These are phyloP conservation scores for Castanospermum australe DNA, from an alignment of 306 rosid species.

Conservation along the genomic window DNA sequence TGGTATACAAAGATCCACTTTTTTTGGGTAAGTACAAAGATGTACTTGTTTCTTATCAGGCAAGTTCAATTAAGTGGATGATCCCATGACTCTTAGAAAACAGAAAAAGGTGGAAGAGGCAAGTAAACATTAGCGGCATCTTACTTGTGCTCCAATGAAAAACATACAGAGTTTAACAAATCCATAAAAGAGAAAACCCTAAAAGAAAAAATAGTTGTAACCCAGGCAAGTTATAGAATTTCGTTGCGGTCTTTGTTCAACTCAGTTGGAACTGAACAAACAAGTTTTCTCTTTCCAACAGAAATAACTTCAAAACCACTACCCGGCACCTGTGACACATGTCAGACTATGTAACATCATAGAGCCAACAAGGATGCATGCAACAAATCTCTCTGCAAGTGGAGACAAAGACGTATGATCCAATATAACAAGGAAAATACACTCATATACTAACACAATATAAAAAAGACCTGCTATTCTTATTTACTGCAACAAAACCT, in stretches of 20 bases:
- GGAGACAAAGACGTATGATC: not conserved
- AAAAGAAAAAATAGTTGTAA: constrained; percentile 26
- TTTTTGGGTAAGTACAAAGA: too few relatives aligned
- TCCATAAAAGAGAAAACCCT: too few relatives aligned
- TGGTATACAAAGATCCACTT: not conserved
- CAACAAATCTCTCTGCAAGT: not conserved
- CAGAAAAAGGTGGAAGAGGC: not conserved
- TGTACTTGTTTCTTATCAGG: not conserved
- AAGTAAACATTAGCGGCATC: not conserved
- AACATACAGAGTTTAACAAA: not conserved
- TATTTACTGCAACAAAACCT: too few relatives aligned
- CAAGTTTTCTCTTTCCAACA: constrained; percentile 90
- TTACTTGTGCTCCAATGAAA: not conserved
- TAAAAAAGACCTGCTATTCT: too few relatives aligned
- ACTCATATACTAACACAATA: not conserved
- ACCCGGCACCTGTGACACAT: constrained; percentile 60
- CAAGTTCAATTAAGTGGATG: not conserved
- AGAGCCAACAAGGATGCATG: constrained; percentile 14
- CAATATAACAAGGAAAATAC: not conserved
- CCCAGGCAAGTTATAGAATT: constrained; percentile 98
- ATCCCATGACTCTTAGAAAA: not conserved
- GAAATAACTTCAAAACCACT: constrained; percentile 94
- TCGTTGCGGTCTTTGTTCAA: constrained; percentile 96
- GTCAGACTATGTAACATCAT: constrained; percentile 18
- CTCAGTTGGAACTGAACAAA: constrained; percentile 97